These are phyloP conservation scores for Babesia divergens DNA, from an alignment of 169 alveolate species.

Conservation along the genomic window DNA sequence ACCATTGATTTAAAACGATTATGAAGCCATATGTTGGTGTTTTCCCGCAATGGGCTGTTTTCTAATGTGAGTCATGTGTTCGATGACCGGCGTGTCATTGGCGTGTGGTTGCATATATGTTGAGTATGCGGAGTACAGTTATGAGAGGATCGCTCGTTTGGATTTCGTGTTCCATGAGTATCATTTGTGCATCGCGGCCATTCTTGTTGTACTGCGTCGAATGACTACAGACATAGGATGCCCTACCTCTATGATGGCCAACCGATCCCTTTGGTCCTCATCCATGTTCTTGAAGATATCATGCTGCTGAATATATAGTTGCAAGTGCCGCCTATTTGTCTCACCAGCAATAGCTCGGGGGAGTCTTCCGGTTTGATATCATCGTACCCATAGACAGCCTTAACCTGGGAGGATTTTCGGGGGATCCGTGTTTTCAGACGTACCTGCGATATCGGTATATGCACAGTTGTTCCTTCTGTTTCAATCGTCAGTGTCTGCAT, in stretches of 20 bases:
- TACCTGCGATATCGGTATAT: conserved; percentile 31
- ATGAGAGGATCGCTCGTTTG: conserved; percentile 55
- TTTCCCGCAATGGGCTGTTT: too few relatives aligned
- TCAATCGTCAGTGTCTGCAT: conserved; percentile 24
- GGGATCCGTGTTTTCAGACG: background rate
- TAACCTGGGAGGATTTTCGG: background rate
- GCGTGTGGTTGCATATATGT: conserved; percentile 27
- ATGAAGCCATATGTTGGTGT: too few relatives aligned
- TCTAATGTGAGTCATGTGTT: too few relatives aligned
- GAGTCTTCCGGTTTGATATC: conserved; percentile 17
- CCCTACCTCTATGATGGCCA: conserved; percentile 52
- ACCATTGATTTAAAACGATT: too few relatives aligned
- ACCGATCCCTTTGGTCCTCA: conserved; percentile 44
- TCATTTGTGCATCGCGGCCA: background rate
- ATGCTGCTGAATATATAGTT: background rate
- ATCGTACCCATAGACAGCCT: conserved; percentile 43
- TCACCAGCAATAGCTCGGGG: background rate
- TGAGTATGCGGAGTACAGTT: conserved; percentile 57
- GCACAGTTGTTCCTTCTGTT: conserved; percentile 12
- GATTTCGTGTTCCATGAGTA: conserved; percentile 47
- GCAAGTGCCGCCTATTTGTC: background rate
- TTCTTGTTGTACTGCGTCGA: background rate
- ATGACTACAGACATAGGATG: background rate
- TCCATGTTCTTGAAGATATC: conserved; percentile 6
- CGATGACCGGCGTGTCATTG: background rate